These are phyloP conservation scores for Ascochyta fabae DNA, from an alignment of 2,329 filamentous ascomycete genomes.

Conservation along the genomic window DNA sequence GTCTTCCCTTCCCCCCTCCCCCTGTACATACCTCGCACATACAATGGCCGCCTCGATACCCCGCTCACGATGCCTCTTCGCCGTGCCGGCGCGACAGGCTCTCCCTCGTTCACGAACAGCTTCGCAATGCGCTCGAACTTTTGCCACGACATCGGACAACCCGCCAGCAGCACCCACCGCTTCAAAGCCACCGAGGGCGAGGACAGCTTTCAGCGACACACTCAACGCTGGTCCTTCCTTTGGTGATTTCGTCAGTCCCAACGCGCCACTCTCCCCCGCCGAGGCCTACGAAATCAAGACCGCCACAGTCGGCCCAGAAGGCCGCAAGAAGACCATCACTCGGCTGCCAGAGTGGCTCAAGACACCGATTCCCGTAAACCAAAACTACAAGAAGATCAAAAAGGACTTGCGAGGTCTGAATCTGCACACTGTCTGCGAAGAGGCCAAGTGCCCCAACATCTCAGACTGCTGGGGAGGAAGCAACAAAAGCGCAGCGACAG, in stretches of 20 bases:
- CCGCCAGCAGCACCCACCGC: slow-evolving; percentile 28
- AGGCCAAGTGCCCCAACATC: slow-evolving; percentile 96
- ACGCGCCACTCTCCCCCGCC: slow-evolving; percentile 51
- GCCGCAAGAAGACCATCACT: slow-evolving; percentile 69
- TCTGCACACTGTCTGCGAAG: slow-evolving; percentile 95
- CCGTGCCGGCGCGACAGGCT: slow-evolving; percentile 27
- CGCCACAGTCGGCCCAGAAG: slow-evolving; percentile 65
- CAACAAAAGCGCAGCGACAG: slow-evolving; percentile 87
- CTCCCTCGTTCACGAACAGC: slow-evolving; percentile 25
- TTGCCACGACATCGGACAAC: slow-evolving; percentile 44
- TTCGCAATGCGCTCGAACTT: slow-evolving; percentile 32
- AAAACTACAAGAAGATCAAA: slow-evolving; percentile 94
- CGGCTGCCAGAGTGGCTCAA: slow-evolving; percentile 94
- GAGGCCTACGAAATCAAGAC: slow-evolving; percentile 68
- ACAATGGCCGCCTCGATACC: slow-evolving; percentile 43
- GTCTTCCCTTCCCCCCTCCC: background rate
- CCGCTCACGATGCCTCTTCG: slow-evolving; percentile 41
- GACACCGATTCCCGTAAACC: slow-evolving; percentile 86
- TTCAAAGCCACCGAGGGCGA: slow-evolving; percentile 47
- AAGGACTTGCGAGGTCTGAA: slow-evolving; percentile 87
- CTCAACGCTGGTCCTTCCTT: slow-evolving; percentile 71
- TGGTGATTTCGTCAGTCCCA: slow-evolving; percentile 64
- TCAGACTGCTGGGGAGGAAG: slow-evolving; percentile 96
- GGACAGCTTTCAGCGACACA: slow-evolving; percentile 66
- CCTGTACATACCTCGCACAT: background rate